Conservation (phyloP, 148 eudicot species). For the Amaranthus palmeri region DNA sequence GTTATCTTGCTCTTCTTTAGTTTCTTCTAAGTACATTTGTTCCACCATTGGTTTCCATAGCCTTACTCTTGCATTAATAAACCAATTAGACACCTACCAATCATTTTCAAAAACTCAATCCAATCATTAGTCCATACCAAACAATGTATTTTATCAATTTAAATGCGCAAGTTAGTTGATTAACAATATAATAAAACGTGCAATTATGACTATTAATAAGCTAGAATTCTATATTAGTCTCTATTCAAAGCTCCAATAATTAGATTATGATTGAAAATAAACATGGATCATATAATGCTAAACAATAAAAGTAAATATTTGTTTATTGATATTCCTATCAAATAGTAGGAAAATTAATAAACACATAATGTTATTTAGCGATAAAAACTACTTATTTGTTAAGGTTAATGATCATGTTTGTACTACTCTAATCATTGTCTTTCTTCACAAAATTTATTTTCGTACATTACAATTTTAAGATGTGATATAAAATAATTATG, state of each 20-base stretch:
- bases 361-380: too few relatives aligned
- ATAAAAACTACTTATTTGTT: too few relatives aligned
- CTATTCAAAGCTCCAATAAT: neutral
- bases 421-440: too few relatives aligned
- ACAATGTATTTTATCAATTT: neutral
- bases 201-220: neutral
- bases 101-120: neutral
- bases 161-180: neutral
- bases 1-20: constrained; percentile 44
- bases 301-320: neutral
- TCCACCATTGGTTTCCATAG: constrained; percentile 99
- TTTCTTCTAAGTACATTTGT: constrained; percentile 93
- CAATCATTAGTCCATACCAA: neutral
- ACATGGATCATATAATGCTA: neutral
- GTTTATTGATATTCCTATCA: too few relatives aligned
- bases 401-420: too few relatives aligned
- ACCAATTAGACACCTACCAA: constrained; percentile 95
- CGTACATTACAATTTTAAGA: too few relatives aligned
- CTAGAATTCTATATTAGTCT: neutral
- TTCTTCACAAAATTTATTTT: too few relatives aligned
- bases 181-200: neutral
- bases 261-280: neutral
- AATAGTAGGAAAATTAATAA: too few relatives aligned
- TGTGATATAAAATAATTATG: too few relatives aligned
- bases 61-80: constrained; percentile 94